These are phyloP conservation scores for Scorias spongiosa DNA, from an alignment of 2,329 filamentous ascomycete genomes.

Conservation along the genomic window DNA sequence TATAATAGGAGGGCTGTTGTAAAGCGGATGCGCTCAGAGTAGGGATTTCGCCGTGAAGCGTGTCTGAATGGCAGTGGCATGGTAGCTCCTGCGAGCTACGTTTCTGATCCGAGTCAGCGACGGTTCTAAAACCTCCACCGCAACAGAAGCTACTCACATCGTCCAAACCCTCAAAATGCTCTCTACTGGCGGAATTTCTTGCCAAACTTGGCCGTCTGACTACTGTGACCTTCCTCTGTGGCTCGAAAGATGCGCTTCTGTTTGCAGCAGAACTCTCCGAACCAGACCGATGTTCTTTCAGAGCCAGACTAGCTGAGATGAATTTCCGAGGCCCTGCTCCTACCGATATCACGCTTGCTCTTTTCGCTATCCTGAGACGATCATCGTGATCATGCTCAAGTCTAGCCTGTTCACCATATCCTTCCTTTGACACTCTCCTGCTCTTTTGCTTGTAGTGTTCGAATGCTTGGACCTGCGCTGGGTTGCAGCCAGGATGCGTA, in stretches of 20 bases:
- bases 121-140: too few relatives aligned
- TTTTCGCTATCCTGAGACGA: neutral
- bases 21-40: too few relatives aligned
- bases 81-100: too few relatives aligned
- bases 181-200: too few relatives aligned
- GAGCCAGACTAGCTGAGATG: slow-evolving; percentile 3
- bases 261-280: neutral
- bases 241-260: slow-evolving; percentile 1
- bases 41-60: too few relatives aligned
- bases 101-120: too few relatives aligned
- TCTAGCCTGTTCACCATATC: slow-evolving; percentile 9
- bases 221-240: slow-evolving; percentile 3
- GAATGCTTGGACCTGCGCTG: slow-evolving; percentile 16
- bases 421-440: slow-evolving; percentile 13
- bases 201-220: neutral
- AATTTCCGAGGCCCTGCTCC: slow-evolving; percentile 2
- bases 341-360: slow-evolving; percentile 1
- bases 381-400: neutral
- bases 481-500: slow-evolving; percentile 14
- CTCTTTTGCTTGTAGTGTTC: slow-evolving; percentile 17
- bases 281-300: slow-evolving; percentile 1
- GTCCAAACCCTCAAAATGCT: too few relatives aligned
- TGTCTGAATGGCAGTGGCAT: too few relatives aligned
- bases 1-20: too few relatives aligned
- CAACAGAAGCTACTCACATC: too few relatives aligned